Evolutionary conservation across 2,329 filamentous ascomycete species (phyloP).

Genomic region (Sporothrix pallida): DNA sequence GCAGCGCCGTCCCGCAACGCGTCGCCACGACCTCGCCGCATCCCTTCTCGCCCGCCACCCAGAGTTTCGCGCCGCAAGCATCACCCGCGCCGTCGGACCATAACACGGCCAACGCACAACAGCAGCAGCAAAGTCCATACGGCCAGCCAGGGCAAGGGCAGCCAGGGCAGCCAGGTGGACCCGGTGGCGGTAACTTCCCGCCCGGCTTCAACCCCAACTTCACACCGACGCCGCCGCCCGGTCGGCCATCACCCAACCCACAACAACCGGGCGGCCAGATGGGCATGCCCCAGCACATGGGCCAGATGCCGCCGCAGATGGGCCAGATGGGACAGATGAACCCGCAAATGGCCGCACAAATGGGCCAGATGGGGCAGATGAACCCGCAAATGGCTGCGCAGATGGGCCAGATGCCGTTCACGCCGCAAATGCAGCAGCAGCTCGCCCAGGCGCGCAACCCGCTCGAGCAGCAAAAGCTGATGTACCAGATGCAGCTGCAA

Average conservation of each 20-base stretch:
- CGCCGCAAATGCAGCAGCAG: constrained; percentile 46
- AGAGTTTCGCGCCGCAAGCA: constrained; percentile 73
- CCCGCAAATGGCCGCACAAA: constrained; percentile 40
- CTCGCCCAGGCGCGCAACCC: constrained; percentile 57
- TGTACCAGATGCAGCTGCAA: constrained; percentile 85
- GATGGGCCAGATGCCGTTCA: constrained; percentile 49
- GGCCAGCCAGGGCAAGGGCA: constrained; percentile 51
- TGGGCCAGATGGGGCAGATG: constrained; percentile 53
- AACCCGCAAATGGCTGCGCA: constrained; percentile 42
- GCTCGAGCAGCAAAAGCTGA: constrained; percentile 75
- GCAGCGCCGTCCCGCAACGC: constrained; percentile 71
- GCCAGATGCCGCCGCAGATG: constrained; percentile 34
- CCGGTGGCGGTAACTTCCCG: constrained; percentile 57
- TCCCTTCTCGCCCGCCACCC: constrained; percentile 79
- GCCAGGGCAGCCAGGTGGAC: constrained; percentile 38
- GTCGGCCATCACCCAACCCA: constrained; percentile 60
- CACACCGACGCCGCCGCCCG: constrained; percentile 61
- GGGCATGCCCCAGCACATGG: constrained; percentile 56
- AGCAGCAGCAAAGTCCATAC: constrained; percentile 71
- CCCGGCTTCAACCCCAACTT: constrained; percentile 66
- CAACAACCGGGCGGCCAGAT: constrained; percentile 59
- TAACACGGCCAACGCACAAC: constrained; percentile 62
- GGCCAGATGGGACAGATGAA: constrained; percentile 45
- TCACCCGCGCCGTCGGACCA: constrained; percentile 81
- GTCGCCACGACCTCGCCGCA: constrained; percentile 93